phyloP scores from a whole-genome alignment of 2,329 filamentous ascomycete species.

The Microdochium paspali region DNA sequence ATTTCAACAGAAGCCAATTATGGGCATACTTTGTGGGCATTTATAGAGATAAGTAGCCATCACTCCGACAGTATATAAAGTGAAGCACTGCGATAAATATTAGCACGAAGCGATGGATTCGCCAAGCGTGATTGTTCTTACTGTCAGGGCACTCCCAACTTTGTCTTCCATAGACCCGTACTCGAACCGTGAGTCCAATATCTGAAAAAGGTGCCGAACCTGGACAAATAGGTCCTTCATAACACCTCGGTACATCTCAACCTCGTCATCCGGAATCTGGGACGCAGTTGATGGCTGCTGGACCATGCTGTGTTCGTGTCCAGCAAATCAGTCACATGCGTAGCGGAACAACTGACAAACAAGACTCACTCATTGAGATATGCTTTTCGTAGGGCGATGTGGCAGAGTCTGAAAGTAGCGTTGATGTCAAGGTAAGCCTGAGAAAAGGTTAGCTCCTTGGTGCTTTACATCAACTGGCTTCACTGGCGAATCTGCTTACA shows the following conservation, averaged over 20 bases:
- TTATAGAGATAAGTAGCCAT: constrained; percentile 42
- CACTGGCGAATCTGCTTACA: constrained; percentile 18
- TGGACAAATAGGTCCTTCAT: constrained; percentile 34
- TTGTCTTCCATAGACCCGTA: constrained; percentile 33
- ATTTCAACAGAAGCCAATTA: constrained; percentile 4
- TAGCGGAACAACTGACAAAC: neutral
- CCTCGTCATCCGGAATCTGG: neutral
- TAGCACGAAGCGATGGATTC: too few species aligned
- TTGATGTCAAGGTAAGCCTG: constrained; percentile 46
- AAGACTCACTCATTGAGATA: constrained; percentile 38
- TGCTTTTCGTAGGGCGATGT: constrained; percentile 45
- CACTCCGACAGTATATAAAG: constrained; percentile 44
- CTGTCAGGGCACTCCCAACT: neutral
- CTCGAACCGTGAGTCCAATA: constrained; percentile 41
- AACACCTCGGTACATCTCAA: neutral
- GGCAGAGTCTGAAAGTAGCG: constrained; percentile 45
- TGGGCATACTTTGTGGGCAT: constrained; percentile 37
- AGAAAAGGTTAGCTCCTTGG: neutral
- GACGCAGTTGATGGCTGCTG: neutral
- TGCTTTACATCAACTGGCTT: neutral
- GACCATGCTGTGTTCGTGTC: neutral
- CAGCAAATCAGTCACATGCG: neutral
- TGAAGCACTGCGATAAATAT: constrained; percentile 39
- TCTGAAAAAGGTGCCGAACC: constrained; percentile 35
- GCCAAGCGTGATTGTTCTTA: too few species aligned